Evolutionary conservation across 1,284 basidiomycete species (phyloP), one percentile per base, ranked within the genome.

Genomic region (Calocybe gambosa): DNA sequence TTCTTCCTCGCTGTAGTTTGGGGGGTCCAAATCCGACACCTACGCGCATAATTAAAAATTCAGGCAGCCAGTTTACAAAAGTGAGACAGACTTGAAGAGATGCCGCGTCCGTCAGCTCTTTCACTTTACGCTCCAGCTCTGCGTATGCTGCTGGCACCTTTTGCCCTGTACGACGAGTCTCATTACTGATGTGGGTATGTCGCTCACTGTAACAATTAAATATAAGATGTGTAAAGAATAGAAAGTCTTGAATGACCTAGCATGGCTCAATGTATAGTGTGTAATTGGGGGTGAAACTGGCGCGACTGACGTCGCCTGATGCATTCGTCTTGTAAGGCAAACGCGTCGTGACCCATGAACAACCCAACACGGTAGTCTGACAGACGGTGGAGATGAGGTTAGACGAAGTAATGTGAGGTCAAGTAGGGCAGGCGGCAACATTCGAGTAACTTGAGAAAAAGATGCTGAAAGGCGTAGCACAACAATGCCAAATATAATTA

Each of bases 1-100:
- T 5, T 79, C 73, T 12, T 69, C 64, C 55, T 82, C 79, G 0
- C 72, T 66, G 56, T 73, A 80, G 2, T 58, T 52, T 1, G 65
- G 60, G 1, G 62, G 52, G 18, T 67, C 65, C 1, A 63, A 45
- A 15, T 56, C 58, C 19, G 60, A 52, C 52, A 46, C 39, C 56
- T 57, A 19, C 7, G 42, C 41, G n/a, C 10, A 5, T 1, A 37
- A 20, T 21, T 15, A n/a, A 5, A 19, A 18, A n/a, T 23, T 31
- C 25, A 46, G 43, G 12, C 28, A 40, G 18, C 26, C 13, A 33
- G 42, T n/a, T 7, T 35, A 25, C 7, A 34, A 29, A 37, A 29
- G 3, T n/a, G 1, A 25, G 19, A 62, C 63, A 21, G 39, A 72
- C 70, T 54, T 71, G 65, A 20, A 57, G 56, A 20, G 58, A 52